phyloP scores from a whole-genome alignment of 2,329 filamentous ascomycete genomes.

The Colletotrichum incanum region DNA sequence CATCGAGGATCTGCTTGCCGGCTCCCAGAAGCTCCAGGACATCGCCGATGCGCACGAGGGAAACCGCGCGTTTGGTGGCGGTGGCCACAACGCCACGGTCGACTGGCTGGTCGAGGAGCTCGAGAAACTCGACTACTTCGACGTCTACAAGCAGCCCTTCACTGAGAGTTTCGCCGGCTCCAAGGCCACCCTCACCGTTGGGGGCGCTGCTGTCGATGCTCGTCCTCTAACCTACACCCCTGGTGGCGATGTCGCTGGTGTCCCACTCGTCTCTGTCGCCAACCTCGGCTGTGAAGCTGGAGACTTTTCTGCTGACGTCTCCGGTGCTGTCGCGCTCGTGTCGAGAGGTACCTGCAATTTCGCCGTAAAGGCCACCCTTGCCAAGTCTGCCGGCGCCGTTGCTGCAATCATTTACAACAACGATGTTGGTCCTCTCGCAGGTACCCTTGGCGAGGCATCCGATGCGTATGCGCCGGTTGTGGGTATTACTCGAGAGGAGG shows the following conservation, averaged over 20 bases:
- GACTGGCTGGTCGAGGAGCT: slow-evolving; percentile 61
- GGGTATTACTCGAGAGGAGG: slow-evolving; percentile 67
- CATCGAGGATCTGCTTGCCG: slow-evolving; percentile 58
- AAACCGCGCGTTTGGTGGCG: slow-evolving; percentile 61
- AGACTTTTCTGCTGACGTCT: slow-evolving; percentile 68
- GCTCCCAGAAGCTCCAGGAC: slow-evolving; percentile 61
- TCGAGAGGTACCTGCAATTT: slow-evolving; percentile 73
- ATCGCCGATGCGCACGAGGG: slow-evolving; percentile 60
- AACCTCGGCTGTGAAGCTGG: slow-evolving; percentile 68
- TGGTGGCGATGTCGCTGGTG: slow-evolving; percentile 56
- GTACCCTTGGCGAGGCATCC: slow-evolving; percentile 69
- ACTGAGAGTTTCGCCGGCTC: slow-evolving; percentile 56
- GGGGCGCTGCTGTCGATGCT: slow-evolving; percentile 48
- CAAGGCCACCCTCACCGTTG: slow-evolving; percentile 50
- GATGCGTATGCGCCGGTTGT: slow-evolving; percentile 65
- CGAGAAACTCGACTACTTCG: slow-evolving; percentile 56
- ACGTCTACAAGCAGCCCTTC: slow-evolving; percentile 62
- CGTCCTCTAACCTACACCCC: slow-evolving; percentile 66
- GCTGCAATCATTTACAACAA: slow-evolving; percentile 77
- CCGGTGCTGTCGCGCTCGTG: slow-evolving; percentile 73
- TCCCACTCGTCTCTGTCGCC: slow-evolving; percentile 61
- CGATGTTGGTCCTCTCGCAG: slow-evolving; percentile 62
- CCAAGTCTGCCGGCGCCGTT: slow-evolving; percentile 70
- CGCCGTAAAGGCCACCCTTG: slow-evolving; percentile 69
- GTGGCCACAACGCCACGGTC: slow-evolving; percentile 63